Percentiles rank a stretch among this genome's conserved stretches.
Evolutionary conservation across 441 rosid genomes (phyloP).

Genomic region (Viola pubescens): DNA sequence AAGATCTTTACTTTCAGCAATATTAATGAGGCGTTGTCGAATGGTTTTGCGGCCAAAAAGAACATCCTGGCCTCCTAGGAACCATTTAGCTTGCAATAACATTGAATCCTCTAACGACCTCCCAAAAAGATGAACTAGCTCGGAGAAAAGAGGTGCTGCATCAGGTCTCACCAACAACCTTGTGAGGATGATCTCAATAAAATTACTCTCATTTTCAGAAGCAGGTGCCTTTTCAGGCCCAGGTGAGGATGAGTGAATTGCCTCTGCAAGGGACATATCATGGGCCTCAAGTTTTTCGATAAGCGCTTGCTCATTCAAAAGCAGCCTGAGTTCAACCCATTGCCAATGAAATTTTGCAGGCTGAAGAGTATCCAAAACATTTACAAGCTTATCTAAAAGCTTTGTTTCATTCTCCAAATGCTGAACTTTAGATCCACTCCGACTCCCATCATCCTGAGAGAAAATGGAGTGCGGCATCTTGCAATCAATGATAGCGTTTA

Average conservation of each 20-base stretch:
- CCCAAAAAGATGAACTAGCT: constrained; percentile 93
- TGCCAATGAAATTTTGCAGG: constrained; percentile 99
- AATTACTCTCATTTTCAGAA: constrained; percentile 87
- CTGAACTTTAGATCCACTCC: constrained; percentile 46
- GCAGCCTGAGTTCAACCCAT: constrained; percentile 98
- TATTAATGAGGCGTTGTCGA: constrained; percentile 70
- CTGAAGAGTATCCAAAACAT: constrained; percentile 72
- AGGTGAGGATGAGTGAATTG: constrained; percentile 66
- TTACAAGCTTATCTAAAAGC: constrained; percentile 78
- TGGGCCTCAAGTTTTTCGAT: constrained; percentile 74
- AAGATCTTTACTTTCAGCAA: constrained; percentile 72
- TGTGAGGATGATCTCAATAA: constrained; percentile 80
- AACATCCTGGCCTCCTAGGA: constrained; percentile 81
- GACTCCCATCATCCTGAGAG: constrained; percentile 46
- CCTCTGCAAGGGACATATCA: constrained; percentile 65
- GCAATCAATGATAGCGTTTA: constrained; percentile 84
- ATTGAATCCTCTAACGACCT: constrained; percentile 86
- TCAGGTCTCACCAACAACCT: constrained; percentile 98
- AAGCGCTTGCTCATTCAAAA: constrained; percentile 91
- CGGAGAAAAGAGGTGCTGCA: constrained; percentile 93
- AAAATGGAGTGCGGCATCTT: constrained; percentile 45
- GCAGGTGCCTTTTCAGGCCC: constrained; percentile 61
- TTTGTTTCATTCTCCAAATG: constrained; percentile 53
- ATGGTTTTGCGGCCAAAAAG: constrained; percentile 88
- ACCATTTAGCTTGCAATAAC: constrained; percentile 92